phyloP scores from a whole-genome alignment of 2,329 filamentous ascomycete species.

The Apiospora pterosperma region DNA sequence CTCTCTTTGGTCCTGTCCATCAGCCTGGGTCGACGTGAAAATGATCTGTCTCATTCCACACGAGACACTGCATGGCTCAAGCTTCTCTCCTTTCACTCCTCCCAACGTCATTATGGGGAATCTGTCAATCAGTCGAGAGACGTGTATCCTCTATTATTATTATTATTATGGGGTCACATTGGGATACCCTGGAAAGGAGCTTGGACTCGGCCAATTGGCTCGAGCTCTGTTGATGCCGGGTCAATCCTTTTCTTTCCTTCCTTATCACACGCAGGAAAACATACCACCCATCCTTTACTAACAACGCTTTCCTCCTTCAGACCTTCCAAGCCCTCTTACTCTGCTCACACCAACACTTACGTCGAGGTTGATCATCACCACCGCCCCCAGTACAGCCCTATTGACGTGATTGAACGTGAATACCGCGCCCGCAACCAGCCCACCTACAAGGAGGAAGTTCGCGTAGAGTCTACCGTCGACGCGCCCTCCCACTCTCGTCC shows the following conservation, averaged over 20 bases:
- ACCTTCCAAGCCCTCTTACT: conserved; percentile 10
- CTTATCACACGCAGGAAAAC: neutral
- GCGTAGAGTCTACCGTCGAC: conserved; percentile 23
- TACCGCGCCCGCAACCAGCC: conserved; percentile 61
- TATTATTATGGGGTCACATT: neutral
- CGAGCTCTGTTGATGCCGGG: neutral
- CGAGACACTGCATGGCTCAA: neutral
- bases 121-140: too few species aligned
- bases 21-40: neutral
- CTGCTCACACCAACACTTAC: conserved; percentile 51
- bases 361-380: conserved; percentile 61
- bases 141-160: neutral
- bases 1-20: neutral
- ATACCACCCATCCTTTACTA: neutral
- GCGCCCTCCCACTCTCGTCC: conserved; percentile 29
- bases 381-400: conserved; percentile 44
- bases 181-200: neutral
- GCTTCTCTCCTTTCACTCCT: neutral
- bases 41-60: neutral
- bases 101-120: neutral
- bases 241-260: neutral
- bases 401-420: conserved; percentile 64
- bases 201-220: neutral
- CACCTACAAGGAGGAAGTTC: conserved; percentile 34
- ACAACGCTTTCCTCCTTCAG: neutral